Evolutionary conservation across 768 basidiomycete genomes (phyloP).

Genomic region (Tulasnella sp.): DNA sequence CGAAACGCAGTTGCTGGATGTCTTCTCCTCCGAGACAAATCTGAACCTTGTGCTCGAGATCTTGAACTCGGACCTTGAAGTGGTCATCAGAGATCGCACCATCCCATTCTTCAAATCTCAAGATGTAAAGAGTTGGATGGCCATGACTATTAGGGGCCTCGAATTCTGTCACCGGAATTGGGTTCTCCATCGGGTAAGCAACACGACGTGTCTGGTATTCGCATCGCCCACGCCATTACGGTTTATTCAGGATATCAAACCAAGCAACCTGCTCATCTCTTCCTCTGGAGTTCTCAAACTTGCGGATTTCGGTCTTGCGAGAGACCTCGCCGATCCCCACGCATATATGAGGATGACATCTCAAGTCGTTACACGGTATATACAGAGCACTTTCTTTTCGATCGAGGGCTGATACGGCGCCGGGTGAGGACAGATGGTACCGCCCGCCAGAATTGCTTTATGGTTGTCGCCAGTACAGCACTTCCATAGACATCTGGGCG

Average conservation of each 20-base stretch:
- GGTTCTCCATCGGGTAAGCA: constrained; percentile 76
- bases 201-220: not conserved
- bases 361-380: constrained; percentile 97
- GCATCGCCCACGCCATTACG: too few species aligned
- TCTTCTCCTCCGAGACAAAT: constrained; percentile 95
- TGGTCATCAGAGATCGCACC: constrained; percentile 86
- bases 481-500: constrained; percentile 93
- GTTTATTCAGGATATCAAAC: constrained; percentile 76
- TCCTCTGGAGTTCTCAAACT: constrained; percentile 88
- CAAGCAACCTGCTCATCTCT: constrained; percentile 93
- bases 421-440: constrained; percentile 64
- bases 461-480: constrained; percentile 81
- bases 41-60: constrained; percentile 96
- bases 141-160: constrained; percentile 92
- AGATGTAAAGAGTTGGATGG: constrained; percentile 98
- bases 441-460: constrained; percentile 92
- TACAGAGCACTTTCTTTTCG: not conserved
- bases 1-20: constrained; percentile 74
- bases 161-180: constrained; percentile 97
- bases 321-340: constrained; percentile 91
- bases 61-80: constrained; percentile 91
- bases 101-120: constrained; percentile 79
- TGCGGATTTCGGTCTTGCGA: constrained; percentile 96
- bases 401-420: not conserved
- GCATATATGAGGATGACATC: constrained; percentile 80